Percentiles rank a stretch among this genome's conserved stretches.
Evolutionary conservation across 805 yeast genomes (phyloP).

Genomic region (Wickerhamiella vanderwaltii): DNA sequence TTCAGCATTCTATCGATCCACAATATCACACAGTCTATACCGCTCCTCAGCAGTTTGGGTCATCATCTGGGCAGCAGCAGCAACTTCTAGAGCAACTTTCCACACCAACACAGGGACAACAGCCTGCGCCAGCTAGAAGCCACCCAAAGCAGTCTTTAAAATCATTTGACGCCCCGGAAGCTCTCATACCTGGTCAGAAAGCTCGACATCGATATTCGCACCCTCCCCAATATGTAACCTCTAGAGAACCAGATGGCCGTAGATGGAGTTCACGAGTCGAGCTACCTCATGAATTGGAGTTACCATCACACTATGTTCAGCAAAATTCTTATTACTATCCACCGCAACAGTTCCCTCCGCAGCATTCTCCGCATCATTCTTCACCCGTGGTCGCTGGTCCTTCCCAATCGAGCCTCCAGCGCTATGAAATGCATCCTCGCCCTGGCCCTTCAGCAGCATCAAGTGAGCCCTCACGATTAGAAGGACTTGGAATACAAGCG

Average conservation of each 20-base stretch:
- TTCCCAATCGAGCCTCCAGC: too few species aligned
- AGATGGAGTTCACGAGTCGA: slow-evolving; percentile 2
- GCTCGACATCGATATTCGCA: background rate
- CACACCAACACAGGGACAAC: too few species aligned
- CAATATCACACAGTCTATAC: too few species aligned
- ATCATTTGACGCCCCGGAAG: background rate
- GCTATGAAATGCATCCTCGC: too few species aligned
- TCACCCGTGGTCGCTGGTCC: background rate
- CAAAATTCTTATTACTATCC: too few species aligned
- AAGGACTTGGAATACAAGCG: slow-evolving; percentile 3
- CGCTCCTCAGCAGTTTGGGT: too few species aligned
- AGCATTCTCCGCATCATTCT: background rate
- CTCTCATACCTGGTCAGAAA: background rate
- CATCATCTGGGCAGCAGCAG: too few species aligned
- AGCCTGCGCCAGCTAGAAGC: too few species aligned
- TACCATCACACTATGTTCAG: slow-evolving; percentile 8
- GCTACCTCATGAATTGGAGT: slow-evolving; percentile 9
- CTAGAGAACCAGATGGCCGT: slow-evolving; percentile 5
- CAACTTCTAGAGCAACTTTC: too few species aligned
- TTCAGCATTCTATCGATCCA: too few species aligned
- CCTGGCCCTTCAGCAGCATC: background rate
- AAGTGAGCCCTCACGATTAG: slow-evolving; percentile 1
- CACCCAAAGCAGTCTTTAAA: too few species aligned
- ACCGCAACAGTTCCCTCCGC: background rate
- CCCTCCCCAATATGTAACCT: background rate